These are phyloP conservation scores for Saturnispora halmiae DNA, from an alignment of 805 yeast species.

Conservation along the genomic window DNA sequence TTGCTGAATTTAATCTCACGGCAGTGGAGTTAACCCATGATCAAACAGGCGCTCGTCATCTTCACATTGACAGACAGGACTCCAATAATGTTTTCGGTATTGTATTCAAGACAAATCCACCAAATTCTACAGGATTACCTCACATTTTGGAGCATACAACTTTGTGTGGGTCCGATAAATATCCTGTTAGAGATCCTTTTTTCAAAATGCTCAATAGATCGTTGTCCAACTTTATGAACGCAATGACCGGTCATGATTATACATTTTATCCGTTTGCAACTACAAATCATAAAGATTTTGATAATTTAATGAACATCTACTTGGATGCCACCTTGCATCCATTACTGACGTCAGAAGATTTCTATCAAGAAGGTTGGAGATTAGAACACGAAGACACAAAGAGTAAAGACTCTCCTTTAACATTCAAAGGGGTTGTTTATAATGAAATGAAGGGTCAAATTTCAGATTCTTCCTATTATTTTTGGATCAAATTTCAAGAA, in stretches of 20 bases:
- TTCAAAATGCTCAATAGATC: constrained; percentile 95
- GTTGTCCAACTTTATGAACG: constrained; percentile 95
- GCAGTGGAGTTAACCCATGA: constrained; percentile 68
- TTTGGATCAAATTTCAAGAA: constrained; percentile 76
- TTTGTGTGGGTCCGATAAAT: constrained; percentile 83
- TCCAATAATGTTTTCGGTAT: constrained; percentile 81
- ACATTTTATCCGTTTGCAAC: constrained; percentile 96
- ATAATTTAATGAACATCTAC: constrained; percentile 79
- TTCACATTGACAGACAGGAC: constrained; percentile 81
- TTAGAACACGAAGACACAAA: constrained; percentile 59
- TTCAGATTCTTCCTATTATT: constrained; percentile 78
- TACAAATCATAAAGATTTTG: constrained; percentile 73
- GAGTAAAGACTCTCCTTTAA: constrained; percentile 52
- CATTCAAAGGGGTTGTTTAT: constrained; percentile 91
- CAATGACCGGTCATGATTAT: constrained; percentile 96
- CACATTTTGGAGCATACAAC: constrained; percentile 96
- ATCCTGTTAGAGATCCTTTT: constrained; percentile 94
- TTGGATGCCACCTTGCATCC: constrained; percentile 84
- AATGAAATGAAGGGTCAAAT: constrained; percentile 98
- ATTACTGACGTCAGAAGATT: constrained; percentile 66
- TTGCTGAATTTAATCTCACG: constrained; percentile 74
- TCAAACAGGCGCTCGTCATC: constrained; percentile 66
- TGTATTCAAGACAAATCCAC: constrained; percentile 90
- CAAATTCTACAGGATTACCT: constrained; percentile 91
- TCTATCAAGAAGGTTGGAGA: constrained; percentile 97